Conservation (phyloP, 345 rosid species). For the Carallia brachiata region DNA sequence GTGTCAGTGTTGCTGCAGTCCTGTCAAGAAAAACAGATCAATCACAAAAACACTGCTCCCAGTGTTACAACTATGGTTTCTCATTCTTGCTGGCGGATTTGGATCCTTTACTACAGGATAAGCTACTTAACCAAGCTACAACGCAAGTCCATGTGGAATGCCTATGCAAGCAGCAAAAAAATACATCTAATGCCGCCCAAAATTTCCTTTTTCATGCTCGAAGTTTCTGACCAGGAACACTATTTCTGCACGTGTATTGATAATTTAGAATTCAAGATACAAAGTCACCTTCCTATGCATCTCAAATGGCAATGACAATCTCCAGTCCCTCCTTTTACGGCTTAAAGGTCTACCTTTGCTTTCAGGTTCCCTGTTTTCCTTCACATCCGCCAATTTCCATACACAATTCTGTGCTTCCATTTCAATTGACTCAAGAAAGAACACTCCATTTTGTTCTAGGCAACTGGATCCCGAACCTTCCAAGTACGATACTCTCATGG, state of each 20-base stretch:
- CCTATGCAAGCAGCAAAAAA: background rate
- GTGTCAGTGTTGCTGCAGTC: too few relatives aligned
- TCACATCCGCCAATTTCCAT: conserved; percentile 85
- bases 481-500: conserved; percentile 60
- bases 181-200: background rate
- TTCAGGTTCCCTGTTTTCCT: conserved; percentile 73
- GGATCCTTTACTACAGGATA: too few relatives aligned
- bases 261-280: conserved; percentile 49
- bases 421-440: conserved; percentile 61
- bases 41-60: too few relatives aligned
- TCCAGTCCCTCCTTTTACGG: conserved; percentile 76
- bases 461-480: conserved; percentile 42
- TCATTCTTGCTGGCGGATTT: too few relatives aligned
- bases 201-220: background rate
- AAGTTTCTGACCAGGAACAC: background rate
- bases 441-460: conserved; percentile 50
- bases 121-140: background rate
- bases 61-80: too few relatives aligned
- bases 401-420: conserved; percentile 53
- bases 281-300: conserved; percentile 55
- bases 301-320: conserved; percentile 53
- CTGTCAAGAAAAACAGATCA: too few relatives aligned
- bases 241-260: too few relatives aligned
- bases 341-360: conserved; percentile 76
- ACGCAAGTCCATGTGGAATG: background rate